Percentiles rank a stretch among this genome's conserved stretches.
phyloP scores from a whole-genome alignment of 1,284 basidiomycete genomes.

The Fomitopsis palustris region DNA sequence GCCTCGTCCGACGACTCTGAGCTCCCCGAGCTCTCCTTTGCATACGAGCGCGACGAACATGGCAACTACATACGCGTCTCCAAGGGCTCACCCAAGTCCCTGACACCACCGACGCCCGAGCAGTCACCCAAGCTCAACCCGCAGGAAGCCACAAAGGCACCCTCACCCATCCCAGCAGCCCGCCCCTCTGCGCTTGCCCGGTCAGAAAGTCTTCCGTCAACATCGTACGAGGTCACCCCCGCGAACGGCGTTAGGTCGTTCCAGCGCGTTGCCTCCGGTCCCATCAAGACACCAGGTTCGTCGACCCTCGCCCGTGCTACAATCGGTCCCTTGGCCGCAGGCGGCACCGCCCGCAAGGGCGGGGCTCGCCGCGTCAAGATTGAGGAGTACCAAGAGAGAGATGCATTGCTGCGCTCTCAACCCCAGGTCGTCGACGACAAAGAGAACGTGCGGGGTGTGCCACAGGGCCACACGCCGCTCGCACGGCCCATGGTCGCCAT shows the following conservation, averaged over 20 bases:
- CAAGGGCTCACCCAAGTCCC: constrained; percentile 35
- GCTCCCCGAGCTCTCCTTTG: constrained; percentile 62
- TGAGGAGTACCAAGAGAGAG: constrained; percentile 36
- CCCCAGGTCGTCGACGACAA: constrained; percentile 21
- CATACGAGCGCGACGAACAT: constrained; percentile 56
- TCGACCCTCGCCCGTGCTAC: constrained; percentile 15
- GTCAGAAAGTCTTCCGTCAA: constrained; percentile 51
- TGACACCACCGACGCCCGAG: constrained; percentile 37
- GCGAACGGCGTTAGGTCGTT: constrained; percentile 43
- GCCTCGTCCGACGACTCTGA: constrained; percentile 21
- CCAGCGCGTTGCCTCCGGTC: constrained; percentile 58
- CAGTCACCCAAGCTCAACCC: constrained; percentile 31
- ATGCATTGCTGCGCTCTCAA: constrained; percentile 19
- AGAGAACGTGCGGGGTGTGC: constrained; percentile 33
- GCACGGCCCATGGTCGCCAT: constrained; percentile 5
- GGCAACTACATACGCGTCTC: constrained; percentile 58
- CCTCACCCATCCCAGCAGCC: constrained; percentile 23
- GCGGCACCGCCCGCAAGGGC: constrained; percentile 32
- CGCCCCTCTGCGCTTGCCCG: constrained; percentile 54
- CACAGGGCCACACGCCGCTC: constrained; percentile 9
- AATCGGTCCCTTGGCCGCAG: constrained; percentile 24
- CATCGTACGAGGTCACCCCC: constrained; percentile 21
- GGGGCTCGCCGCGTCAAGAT: constrained; percentile 40
- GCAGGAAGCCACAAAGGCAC: constrained; percentile 38
- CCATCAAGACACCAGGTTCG: constrained; percentile 32